phyloP scores from a whole-genome alignment of 208 protist genomes.

The Leishmania guyanensis region DNA sequence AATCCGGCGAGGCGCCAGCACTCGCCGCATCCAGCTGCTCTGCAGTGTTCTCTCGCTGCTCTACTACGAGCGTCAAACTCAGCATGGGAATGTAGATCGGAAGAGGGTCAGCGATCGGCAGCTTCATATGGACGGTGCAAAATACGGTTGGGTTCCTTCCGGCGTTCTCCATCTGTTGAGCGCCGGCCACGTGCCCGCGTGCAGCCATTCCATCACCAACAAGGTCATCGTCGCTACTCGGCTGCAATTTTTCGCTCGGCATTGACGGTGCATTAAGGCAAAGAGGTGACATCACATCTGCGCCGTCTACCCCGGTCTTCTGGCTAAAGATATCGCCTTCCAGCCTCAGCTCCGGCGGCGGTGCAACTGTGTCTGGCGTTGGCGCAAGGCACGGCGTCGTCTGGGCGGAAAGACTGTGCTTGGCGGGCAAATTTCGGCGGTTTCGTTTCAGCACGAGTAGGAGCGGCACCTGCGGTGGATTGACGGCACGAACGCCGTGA shows the following conservation, averaged over 20 bases:
- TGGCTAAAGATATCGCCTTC: not conserved
- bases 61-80: slow-evolving; percentile 13
- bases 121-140: slow-evolving; percentile 30
- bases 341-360: slow-evolving; percentile 6
- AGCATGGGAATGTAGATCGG: slow-evolving; percentile 47
- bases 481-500: slow-evolving; percentile 29
- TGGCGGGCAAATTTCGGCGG: slow-evolving; percentile 40
- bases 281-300: slow-evolving; percentile 50
- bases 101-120: slow-evolving; percentile 19
- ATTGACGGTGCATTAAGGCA: slow-evolving; percentile 29
- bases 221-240: not conserved
- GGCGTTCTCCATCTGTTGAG: not conserved
- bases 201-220: not conserved
- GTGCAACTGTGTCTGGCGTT: slow-evolving; percentile 9
- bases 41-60: slow-evolving; percentile 22
- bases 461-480: slow-evolving; percentile 63
- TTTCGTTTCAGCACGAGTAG: slow-evolving; percentile 60
- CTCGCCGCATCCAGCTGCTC: slow-evolving; percentile 14
- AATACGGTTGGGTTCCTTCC: slow-evolving; percentile 44
- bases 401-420: slow-evolving; percentile 44
- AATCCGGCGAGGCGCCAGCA: not conserved
- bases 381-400: slow-evolving; percentile 52
- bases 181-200: not conserved
- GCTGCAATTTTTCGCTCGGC: not conserved
- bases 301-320: not conserved